A percentile compares a stretch with the other conserved stretches of the same genome.
Evolutionary conservation across 2,329 filamentous ascomycete species (phyloP).

Genomic region (Botrytis sinoallii): DNA sequence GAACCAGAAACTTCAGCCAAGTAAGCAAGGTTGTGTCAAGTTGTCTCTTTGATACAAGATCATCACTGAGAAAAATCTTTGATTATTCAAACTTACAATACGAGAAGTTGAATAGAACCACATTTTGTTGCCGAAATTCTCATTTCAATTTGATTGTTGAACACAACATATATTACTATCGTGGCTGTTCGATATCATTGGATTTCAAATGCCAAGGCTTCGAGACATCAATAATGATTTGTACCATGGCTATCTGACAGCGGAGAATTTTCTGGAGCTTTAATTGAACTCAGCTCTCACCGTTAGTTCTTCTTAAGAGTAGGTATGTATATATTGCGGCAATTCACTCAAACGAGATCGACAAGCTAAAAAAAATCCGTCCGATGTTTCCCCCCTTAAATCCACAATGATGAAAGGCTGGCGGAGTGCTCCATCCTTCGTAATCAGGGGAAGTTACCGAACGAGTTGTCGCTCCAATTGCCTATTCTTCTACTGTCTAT

Average conservation of each 20-base stretch:
- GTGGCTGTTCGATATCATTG: background rate
- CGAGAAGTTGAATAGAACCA: background rate
- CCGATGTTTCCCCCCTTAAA: slow-evolving; percentile 6
- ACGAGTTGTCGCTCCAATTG: background rate
- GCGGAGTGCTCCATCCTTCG: background rate
- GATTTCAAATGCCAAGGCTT: slow-evolving; percentile 1
- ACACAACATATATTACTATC: background rate
- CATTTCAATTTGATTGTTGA: background rate
- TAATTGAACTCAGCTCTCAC: background rate
- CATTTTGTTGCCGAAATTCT: background rate
- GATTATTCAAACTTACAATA: background rate
- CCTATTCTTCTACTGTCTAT: background rate
- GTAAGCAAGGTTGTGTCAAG: background rate
- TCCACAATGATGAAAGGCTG: background rate
- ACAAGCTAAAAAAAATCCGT: background rate
- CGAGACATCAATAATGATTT: background rate
- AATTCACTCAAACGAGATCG: background rate
- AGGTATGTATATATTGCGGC: background rate
- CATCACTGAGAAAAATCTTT: background rate
- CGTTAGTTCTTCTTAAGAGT: background rate
- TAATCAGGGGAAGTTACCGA: background rate
- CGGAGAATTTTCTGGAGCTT: background rate
- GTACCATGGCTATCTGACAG: background rate
- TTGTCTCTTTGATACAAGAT: slow-evolving; percentile 1
- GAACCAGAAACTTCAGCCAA: slow-evolving; percentile 1